Base-by-base conservation (phyloP, 2,329 filamentous ascomycete genomes). In the Nigrograna mackinnonii region DNA sequence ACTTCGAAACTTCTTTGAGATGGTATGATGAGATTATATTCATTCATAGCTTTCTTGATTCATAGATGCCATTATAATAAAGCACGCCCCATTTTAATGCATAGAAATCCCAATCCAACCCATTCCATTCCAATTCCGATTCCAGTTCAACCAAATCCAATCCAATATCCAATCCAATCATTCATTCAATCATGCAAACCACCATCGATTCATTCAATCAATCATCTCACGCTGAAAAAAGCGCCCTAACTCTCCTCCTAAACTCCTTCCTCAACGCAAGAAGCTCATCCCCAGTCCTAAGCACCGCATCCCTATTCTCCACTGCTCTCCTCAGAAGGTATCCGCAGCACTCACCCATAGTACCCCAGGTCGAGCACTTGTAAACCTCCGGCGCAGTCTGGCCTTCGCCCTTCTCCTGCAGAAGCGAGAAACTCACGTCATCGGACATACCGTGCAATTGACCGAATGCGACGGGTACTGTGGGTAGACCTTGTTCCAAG, bases 361-460 rank as follows among this genome's bases (percentile, higher is more conserved):
- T 72, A 2, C 80, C 80, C 79, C 80, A 83, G 3, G 76, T 76
- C 9, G 77, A 74, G 50, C 76, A 79, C 64, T 83, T 83, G 60
- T 76, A 79, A 4, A 79, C 76, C 41, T 70, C 71, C 32, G 75
- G 74, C 5, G 59, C 52, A 36, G 75, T 70, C 2, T 52, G 52
- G 24, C 50, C 47, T 4, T 41, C 49, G 7, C 45, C 47, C 24
- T 46, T 52, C 43, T 64, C 50, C 5, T 50, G 50, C 28, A 65
- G 42, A 13, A 67, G 41, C 19, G 62, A 72, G 46, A 79, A 79
- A 48, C 87, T 91, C 35, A 96, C 84, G 63, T 96, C 91, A 57
- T 96, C 92, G 1, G 92, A 92, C 92, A 97, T 97, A 22, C 92
- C 91, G 73, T 94, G 88, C 1, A 96, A 80, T 71, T 96, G 91